phyloP scores from a whole-genome alignment of 257 asterid genomes.

The Oldenlandia corymbosa region DNA sequence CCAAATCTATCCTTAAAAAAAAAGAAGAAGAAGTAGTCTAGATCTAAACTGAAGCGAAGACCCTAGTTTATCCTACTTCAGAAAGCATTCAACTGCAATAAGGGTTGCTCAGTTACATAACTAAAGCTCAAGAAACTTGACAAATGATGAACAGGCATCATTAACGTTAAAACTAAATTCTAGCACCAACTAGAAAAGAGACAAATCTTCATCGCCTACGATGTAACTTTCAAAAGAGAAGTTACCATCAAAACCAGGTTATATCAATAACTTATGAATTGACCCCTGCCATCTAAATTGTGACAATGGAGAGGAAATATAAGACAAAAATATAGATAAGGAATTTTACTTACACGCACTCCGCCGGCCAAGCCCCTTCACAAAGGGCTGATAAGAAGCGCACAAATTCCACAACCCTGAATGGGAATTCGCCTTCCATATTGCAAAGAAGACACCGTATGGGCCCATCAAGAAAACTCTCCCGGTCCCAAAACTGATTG shows the following conservation, averaged over 20 bases:
- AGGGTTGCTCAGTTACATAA: not conserved
- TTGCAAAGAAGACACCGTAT: slow-evolving; percentile 81
- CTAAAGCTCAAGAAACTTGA: not conserved
- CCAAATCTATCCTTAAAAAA: not conserved
- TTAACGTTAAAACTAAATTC: not conserved
- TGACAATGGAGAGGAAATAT: not conserved
- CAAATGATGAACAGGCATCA: not conserved
- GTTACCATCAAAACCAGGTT: not conserved
- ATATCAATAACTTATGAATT: not conserved
- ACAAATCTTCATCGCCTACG: no score
- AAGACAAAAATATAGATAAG: slow-evolving; percentile 7
- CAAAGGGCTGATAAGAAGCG: slow-evolving; percentile 70
- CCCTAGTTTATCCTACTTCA: not conserved
- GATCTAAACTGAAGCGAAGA: not conserved
- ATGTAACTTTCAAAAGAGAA: no score
- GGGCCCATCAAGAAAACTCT: slow-evolving; percentile 88
- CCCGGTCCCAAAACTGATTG: slow-evolving; percentile 90
- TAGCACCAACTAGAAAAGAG: not conserved
- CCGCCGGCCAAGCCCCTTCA: slow-evolving; percentile 93
- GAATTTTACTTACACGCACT: slow-evolving; percentile 79
- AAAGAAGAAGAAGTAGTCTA: no score
- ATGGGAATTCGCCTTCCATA: slow-evolving; percentile 91
- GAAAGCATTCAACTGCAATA: not conserved
- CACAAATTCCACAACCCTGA: slow-evolving; percentile 55
- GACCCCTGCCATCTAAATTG: not conserved